A percentile compares a stretch with the other conserved stretches of the same genome.
phyloP scores from a whole-genome alignment of 306 rosid species.

The Glycine soja region DNA sequence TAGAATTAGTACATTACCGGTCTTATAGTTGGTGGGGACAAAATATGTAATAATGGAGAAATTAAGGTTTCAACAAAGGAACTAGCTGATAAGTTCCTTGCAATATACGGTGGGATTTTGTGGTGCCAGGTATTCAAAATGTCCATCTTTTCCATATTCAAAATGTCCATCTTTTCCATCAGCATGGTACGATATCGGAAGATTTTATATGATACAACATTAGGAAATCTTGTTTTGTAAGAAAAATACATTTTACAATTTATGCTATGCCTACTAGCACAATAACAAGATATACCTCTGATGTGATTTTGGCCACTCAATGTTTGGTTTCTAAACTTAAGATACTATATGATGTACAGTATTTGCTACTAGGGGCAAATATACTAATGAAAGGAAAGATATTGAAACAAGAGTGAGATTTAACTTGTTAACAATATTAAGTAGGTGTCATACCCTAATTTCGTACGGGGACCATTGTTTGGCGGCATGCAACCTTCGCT shows the following conservation, averaged over 20 bases:
- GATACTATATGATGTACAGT: conserved; percentile 71
- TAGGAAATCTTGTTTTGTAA: conserved; percentile 18
- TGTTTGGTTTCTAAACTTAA: conserved; percentile 89
- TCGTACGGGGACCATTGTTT: too few species aligned
- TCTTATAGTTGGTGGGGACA: conserved; percentile 82
- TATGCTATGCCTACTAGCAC: conserved; percentile 42
- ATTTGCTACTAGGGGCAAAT: conserved; percentile 72
- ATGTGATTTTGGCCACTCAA: conserved; percentile 92
- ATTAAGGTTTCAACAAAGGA: conserved; percentile 80
- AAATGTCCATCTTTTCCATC: too few species aligned
- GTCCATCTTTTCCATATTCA: conserved; percentile 78
- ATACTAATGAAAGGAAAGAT: conserved; percentile 58
- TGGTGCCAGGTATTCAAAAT: conserved; percentile 77
- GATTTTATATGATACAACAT: conserved; percentile 43
- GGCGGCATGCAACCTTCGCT: too few species aligned
- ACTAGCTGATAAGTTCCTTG: conserved; percentile 75
- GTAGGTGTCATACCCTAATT: too few species aligned
- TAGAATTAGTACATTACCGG: conserved; percentile 67
- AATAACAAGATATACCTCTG: conserved; percentile 63
- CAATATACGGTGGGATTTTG: conserved; percentile 72
- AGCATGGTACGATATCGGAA: conserved; percentile 70
- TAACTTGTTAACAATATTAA: conserved; percentile 36
- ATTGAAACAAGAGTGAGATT: conserved; percentile 34
- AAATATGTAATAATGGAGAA: conserved; percentile 80
- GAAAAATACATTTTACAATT: conserved; percentile 34